Conservation (phyloP, 768 basidiomycete genomes). For the Podaxis mareebaensis region DNA sequence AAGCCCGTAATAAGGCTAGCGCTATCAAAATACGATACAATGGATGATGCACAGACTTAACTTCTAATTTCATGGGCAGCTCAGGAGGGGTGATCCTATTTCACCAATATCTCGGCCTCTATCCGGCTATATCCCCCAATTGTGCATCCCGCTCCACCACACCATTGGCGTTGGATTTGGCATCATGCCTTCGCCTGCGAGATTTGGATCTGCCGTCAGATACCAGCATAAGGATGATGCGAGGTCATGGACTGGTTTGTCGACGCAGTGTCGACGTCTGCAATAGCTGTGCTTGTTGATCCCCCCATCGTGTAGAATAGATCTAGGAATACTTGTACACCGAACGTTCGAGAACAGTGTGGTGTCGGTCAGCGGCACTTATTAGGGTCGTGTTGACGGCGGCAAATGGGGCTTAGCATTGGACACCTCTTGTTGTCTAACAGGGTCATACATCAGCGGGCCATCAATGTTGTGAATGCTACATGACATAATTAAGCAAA, state of each 20-base stretch:
- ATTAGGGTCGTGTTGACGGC: no score
- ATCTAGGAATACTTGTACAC: background rate
- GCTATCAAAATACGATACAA: conserved; percentile 79
- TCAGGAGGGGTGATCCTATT: background rate
- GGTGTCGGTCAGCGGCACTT: no score
- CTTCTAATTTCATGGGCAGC: background rate
- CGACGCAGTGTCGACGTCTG: background rate
- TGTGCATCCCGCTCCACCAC: background rate
- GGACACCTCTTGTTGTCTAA: no score
- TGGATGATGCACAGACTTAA: conserved; percentile 42
- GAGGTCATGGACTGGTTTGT: background rate
- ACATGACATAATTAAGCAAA: conserved; percentile 11
- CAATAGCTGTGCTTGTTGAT: background rate
- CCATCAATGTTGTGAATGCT: background rate
- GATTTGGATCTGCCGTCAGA: conserved; percentile 1
- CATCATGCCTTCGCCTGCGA: background rate
- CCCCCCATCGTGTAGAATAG: background rate
- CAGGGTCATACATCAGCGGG: background rate
- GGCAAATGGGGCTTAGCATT: no score
- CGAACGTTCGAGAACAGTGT: no score
- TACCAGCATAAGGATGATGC: conserved; percentile 3
- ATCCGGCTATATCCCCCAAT: conserved; percentile 4
- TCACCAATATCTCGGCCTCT: background rate
- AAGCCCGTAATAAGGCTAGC: conserved; percentile 64
- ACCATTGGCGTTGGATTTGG: background rate